phyloP scores from a whole-genome alignment of 2,329 filamentous ascomycete genomes.

The Chalaropsis thielavioides region DNA sequence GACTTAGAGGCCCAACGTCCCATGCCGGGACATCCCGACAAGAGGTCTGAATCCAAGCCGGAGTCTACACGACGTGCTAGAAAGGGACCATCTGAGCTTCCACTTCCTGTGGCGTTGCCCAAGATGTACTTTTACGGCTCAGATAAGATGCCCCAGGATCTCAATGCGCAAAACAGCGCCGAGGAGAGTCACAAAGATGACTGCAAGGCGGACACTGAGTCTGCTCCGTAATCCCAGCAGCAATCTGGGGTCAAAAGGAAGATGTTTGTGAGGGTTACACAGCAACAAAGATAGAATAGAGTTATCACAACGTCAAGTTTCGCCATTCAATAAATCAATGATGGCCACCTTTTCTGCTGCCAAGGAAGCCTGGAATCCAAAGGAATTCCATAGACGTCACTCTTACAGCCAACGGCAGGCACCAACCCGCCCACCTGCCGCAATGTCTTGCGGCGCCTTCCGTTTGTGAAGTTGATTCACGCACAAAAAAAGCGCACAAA shows the following conservation, averaged over 20 bases:
- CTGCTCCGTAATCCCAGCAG: not conserved
- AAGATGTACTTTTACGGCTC: slow-evolving; percentile 18
- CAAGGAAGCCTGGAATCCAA: not conserved
- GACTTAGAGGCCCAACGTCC: slow-evolving; percentile 24
- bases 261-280: not conserved
- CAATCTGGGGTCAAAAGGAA: not conserved
- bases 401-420: not conserved
- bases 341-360: not conserved
- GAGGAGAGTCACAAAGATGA: slow-evolving; percentile 1
- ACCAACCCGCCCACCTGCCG: not conserved
- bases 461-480: slow-evolving; percentile 6
- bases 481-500: not conserved
- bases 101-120: slow-evolving; percentile 14
- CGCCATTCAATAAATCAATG: slow-evolving; percentile 1
- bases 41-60: not conserved
- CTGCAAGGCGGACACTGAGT: not conserved
- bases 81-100: slow-evolving; percentile 13
- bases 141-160: slow-evolving; percentile 14
- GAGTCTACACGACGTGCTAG: not conserved
- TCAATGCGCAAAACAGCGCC: slow-evolving; percentile 6
- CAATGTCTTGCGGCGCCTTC: not conserved
- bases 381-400: not conserved
- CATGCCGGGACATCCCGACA: slow-evolving; percentile 10
- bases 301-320: slow-evolving; percentile 4
- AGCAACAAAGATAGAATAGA: not conserved